These are phyloP conservation scores for Mrakia gelida DNA, from an alignment of 768 basidiomycete genomes.

Conservation along the genomic window DNA sequence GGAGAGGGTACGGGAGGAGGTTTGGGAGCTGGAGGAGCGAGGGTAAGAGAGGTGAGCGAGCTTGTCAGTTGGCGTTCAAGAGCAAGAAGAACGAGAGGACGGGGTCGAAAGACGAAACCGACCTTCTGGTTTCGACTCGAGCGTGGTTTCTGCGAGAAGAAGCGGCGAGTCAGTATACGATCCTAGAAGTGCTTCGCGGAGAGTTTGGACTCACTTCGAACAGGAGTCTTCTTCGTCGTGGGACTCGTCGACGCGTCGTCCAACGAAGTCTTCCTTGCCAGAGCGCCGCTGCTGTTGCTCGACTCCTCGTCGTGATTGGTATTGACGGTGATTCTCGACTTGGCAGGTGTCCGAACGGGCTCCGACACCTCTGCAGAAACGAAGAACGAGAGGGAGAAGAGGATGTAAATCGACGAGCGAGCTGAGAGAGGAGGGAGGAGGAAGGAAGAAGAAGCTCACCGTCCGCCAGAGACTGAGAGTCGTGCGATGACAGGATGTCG, in stretches of 20 bases:
- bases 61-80: not conserved
- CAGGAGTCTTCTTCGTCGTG: conserved; percentile 39
- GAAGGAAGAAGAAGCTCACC: conserved; percentile 27
- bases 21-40: conserved; percentile 51
- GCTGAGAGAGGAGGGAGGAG: conserved; percentile 6
- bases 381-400: not conserved
- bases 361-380: not conserved
- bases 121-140: conserved; percentile 37
- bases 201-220: conserved; percentile 52
- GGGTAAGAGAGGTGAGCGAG: not conserved
- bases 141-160: conserved; percentile 34
- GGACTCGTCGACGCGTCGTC: conserved; percentile 39
- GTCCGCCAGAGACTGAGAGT: conserved; percentile 58
- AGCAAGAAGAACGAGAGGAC: no score
- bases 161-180: not conserved
- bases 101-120: conserved; percentile 13
- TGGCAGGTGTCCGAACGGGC: conserved; percentile 12
- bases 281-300: conserved; percentile 20
- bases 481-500: conserved; percentile 69
- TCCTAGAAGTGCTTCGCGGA: not conserved
- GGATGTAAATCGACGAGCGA: no score
- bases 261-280: conserved; percentile 7
- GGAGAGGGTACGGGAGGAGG: conserved; percentile 59
- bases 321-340: not conserved
- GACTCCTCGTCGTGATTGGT: conserved; percentile 29